These are phyloP conservation scores for Adansonia digitata DNA, from an alignment of 345 rosid species.

Conservation along the genomic window DNA sequence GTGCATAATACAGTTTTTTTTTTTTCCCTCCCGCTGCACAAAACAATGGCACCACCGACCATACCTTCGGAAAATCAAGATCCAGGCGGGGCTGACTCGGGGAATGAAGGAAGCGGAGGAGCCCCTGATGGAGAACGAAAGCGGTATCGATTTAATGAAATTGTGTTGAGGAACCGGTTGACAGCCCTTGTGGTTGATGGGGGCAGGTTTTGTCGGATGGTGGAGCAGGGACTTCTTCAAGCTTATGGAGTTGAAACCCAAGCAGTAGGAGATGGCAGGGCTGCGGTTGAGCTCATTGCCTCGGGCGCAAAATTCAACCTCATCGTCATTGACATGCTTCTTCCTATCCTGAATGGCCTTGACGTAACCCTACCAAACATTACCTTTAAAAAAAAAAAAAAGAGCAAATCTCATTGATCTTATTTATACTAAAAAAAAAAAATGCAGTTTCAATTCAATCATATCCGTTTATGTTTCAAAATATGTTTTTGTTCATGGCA, in stretches of 20 bases:
- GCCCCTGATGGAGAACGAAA: no score
- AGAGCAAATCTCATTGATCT: not conserved
- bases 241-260: not conserved
- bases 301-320: not conserved
- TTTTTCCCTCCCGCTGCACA: no score
- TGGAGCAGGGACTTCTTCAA: not conserved
- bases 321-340: slow-evolving; percentile 7
- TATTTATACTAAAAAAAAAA: no score
- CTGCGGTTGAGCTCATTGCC: not conserved
- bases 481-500: not conserved
- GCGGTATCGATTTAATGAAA: not conserved
- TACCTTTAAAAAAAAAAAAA: no score
- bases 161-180: slow-evolving; percentile 8
- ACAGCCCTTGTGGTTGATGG: slow-evolving; percentile 21
- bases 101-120: not conserved
- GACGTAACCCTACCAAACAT: slow-evolving; percentile 1
- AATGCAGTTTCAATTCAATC: no score
- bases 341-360: slow-evolving; percentile 14
- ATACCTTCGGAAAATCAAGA: not conserved
- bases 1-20: no score
- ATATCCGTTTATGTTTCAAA: no score
- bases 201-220: not conserved
- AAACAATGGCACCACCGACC: not conserved
- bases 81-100: not conserved
- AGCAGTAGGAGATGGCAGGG: not conserved